These are phyloP conservation scores for Trichothecium sympodiale DNA, from an alignment of 2,329 filamentous ascomycete species.

Conservation along the genomic window DNA sequence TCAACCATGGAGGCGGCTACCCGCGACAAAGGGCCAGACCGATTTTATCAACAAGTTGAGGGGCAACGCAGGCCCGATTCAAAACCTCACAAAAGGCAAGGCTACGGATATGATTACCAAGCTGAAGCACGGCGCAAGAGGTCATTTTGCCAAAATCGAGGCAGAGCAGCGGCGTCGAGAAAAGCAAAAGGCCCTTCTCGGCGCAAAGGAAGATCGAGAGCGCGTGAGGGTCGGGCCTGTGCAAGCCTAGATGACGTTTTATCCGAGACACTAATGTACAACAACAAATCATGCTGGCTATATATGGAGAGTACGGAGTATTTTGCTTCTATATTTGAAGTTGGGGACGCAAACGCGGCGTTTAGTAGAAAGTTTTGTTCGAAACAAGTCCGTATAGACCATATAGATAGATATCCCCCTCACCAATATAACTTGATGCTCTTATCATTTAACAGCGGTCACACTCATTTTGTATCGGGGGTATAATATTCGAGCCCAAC, in stretches of 20 bases:
- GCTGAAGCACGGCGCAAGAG: constrained; percentile 70
- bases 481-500: no score
- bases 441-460: no score
- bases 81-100: constrained; percentile 63
- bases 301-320: no score
- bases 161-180: constrained; percentile 38
- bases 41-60: constrained; percentile 59
- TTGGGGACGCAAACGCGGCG: no score
- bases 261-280: no score
- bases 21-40: constrained; percentile 56
- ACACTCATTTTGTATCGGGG: no score
- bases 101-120: constrained; percentile 90
- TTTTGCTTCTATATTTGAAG: no score
- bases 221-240: constrained; percentile 46
- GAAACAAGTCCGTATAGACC: no score
- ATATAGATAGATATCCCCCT: no score
- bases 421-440: no score
- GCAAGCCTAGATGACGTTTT: constrained; percentile 2
- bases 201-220: constrained; percentile 34
- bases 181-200: constrained; percentile 21
- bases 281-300: no score
- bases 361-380: no score
- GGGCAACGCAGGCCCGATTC: constrained; percentile 33
- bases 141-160: constrained; percentile 43
- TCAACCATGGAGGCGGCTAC: constrained; percentile 58